These are phyloP conservation scores for Emmonsiellopsis sp. DNA, from an alignment of 2,329 filamentous ascomycete genomes.

Conservation along the genomic window DNA sequence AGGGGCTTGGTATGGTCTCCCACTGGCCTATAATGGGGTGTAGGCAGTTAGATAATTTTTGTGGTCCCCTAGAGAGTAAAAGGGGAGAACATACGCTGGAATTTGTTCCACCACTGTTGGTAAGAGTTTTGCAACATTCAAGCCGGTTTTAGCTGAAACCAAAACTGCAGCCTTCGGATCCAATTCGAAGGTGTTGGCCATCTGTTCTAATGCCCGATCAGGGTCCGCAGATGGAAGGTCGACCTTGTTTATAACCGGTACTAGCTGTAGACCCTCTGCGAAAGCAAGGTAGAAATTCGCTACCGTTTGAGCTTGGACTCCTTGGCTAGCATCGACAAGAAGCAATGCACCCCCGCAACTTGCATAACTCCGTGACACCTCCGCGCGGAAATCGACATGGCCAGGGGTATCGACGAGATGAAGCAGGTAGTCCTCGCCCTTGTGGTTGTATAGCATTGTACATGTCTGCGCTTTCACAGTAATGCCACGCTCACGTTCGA, in stretches of 20 bases:
- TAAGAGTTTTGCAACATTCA: slow-evolving; percentile 74
- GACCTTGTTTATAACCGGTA: slow-evolving; percentile 95
- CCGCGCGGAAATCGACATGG: slow-evolving; percentile 94
- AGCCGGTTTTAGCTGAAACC: slow-evolving; percentile 89
- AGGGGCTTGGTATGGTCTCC: slow-evolving; percentile 66
- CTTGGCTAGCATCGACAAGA: slow-evolving; percentile 91
- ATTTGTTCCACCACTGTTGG: slow-evolving; percentile 79
- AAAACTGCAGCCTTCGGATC: slow-evolving; percentile 63
- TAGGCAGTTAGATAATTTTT: slow-evolving; percentile 8
- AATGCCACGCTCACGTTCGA: slow-evolving; percentile 90
- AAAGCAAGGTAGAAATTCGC: slow-evolving; percentile 98
- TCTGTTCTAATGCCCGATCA: slow-evolving; percentile 75
- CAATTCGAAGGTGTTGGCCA: slow-evolving; percentile 78
- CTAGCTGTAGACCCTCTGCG: slow-evolving; percentile 72
- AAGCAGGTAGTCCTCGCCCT: slow-evolving; percentile 79
- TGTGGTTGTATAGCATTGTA: slow-evolving; percentile 88
- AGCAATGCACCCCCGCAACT: slow-evolving; percentile 88
- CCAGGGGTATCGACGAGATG: slow-evolving; percentile 95
- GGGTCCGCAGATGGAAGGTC: slow-evolving; percentile 85
- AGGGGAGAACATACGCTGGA: slow-evolving; percentile 45
- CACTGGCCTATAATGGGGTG: slow-evolving; percentile 42
- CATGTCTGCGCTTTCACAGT: slow-evolving; percentile 99
- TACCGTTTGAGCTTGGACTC: slow-evolving; percentile 94
- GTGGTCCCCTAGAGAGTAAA: not conserved
- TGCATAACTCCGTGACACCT: slow-evolving; percentile 91